A percentile compares a stretch with the other conserved stretches of the same genome.
phyloP scores from a whole-genome alignment of 768 basidiomycete genomes.

The Suillus subalutaceus region DNA sequence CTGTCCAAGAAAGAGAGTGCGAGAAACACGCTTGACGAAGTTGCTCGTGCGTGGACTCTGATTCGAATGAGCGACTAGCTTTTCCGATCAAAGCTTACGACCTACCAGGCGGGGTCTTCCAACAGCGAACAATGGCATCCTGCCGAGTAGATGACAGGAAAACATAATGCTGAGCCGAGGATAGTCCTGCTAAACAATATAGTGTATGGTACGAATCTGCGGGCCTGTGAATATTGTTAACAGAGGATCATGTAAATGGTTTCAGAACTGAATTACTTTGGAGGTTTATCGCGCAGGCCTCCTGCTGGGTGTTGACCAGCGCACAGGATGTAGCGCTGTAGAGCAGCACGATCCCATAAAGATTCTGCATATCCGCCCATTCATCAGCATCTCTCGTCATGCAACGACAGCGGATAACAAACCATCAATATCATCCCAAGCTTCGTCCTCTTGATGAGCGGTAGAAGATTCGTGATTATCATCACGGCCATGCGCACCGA shows the following conservation, averaged over 20 bases:
- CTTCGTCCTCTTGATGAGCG: conserved; percentile 34
- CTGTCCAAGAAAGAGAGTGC: conserved; percentile 63
- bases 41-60: conserved; percentile 26
- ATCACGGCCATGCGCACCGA: conserved; percentile 38
- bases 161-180: conserved; percentile 84
- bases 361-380: conserved; percentile 39
- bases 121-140: conserved; percentile 37
- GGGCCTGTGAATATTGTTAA: conserved; percentile 46
- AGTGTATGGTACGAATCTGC: conserved; percentile 96
- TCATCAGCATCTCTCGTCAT: conserved; percentile 22
- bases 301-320: conserved; percentile 87
- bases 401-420: background rate
- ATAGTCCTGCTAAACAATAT: conserved; percentile 90
- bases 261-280: conserved; percentile 59
- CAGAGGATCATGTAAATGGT: background rate
- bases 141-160: conserved; percentile 45
- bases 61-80: background rate
- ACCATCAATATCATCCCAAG: conserved; percentile 80
- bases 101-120: conserved; percentile 36
- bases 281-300: conserved; percentile 93
- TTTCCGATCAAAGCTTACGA: background rate
- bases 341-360: conserved; percentile 61
- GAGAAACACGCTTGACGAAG: conserved; percentile 53
- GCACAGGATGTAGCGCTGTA: conserved; percentile 86
- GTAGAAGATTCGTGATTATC: conserved; percentile 14